Base-by-base conservation (phyloP, 179 eudicot genomes). In the Beta corolliflora region DNA sequence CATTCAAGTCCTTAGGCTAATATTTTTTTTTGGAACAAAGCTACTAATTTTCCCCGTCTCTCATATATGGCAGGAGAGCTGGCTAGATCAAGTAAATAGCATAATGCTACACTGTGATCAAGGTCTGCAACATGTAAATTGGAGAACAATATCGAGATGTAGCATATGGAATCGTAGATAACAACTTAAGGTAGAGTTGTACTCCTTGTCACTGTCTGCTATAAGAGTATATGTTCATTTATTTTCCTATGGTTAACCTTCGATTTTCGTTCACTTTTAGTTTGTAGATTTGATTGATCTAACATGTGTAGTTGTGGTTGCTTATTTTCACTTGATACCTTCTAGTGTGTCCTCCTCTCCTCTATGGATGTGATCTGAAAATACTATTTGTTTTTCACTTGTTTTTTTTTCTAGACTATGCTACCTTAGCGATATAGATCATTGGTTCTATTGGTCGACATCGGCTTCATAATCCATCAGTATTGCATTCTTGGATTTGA, bases 81-180 rank as follows among this genome's bases (percentile, higher is more conserved):
- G 91, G 91, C 77, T 91, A 85, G 84, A 89, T 70, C 94, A 94
- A 91, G 95, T 92, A 41, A 88, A 58, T 88, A 89, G 86, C 80
- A 90, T 90, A 97, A 88, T 82, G 79, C 75, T 82, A 80, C 92
- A 25, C 29, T 25, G 29, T 25, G 80, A 91, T 25, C 29, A n/a
- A n/a, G n/a, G n/a, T n/a, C n/a, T n/a, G n/a, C n/a, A n/a, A n/a
- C n/a, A n/a, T n/a, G n/a, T n/a, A n/a, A n/a, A n/a, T n/a, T n/a
- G n/a, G n/a, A n/a, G n/a, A n/a, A n/a, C n/a, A n/a, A n/a, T n/a
- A n/a, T n/a, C n/a, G n/a, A n/a, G n/a, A n/a, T n/a, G n/a, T n/a
- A n/a, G n/a, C n/a, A n/a, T n/a, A n/a, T n/a, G n/a, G n/a, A n/a
- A n/a, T n/a, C n/a, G n/a, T n/a, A n/a, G n/a, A n/a, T n/a, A n/a